Conservation (phyloP, 1,139 yeast species). For the Diutina pseudorugosa region DNA sequence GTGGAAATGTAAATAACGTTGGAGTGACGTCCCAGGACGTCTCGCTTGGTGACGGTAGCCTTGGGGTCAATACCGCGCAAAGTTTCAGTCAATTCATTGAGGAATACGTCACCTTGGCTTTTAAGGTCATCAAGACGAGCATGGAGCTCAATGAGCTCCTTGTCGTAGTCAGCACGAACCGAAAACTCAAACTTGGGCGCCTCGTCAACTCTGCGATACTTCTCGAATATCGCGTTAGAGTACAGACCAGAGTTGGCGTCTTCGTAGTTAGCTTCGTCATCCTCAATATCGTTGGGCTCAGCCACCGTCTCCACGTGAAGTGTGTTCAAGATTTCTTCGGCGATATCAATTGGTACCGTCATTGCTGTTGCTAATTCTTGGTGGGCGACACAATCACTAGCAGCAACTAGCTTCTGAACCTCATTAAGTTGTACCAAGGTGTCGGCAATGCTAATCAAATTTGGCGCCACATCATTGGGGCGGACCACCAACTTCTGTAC, state of each 20-base stretch:
- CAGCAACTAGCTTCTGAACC: slow-evolving; percentile 11
- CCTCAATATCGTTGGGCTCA: slow-evolving; percentile 3
- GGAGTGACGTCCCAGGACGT: slow-evolving; percentile 18
- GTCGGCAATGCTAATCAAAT: slow-evolving; percentile 21
- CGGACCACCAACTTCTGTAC: slow-evolving; percentile 26
- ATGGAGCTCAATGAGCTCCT: slow-evolving; percentile 19
- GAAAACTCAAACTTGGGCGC: slow-evolving; percentile 11
- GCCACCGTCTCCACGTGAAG: slow-evolving; percentile 7
- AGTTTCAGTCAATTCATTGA: slow-evolving; percentile 11
- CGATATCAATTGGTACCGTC: slow-evolving; percentile 18
- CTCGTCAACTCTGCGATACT: not conserved
- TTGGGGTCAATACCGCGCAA: slow-evolving; percentile 20
- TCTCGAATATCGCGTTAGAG: not conserved
- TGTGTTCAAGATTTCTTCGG: slow-evolving; percentile 17
- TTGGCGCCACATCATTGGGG: slow-evolving; percentile 22
- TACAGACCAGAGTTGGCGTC: not conserved
- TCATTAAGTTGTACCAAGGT: slow-evolving; percentile 18
- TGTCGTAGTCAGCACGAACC: slow-evolving; percentile 19
- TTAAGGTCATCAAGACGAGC: slow-evolving; percentile 18
- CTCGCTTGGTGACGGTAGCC: slow-evolving; percentile 16
- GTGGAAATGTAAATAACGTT: slow-evolving; percentile 27
- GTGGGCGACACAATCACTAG: slow-evolving; percentile 6
- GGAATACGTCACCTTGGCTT: slow-evolving; percentile 13
- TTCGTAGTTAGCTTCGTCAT: not conserved
- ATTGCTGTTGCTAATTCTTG: slow-evolving; percentile 14